These are phyloP conservation scores for Eustoma russellianum DNA, from an alignment of 257 asterid genomes.

Conservation along the genomic window DNA sequence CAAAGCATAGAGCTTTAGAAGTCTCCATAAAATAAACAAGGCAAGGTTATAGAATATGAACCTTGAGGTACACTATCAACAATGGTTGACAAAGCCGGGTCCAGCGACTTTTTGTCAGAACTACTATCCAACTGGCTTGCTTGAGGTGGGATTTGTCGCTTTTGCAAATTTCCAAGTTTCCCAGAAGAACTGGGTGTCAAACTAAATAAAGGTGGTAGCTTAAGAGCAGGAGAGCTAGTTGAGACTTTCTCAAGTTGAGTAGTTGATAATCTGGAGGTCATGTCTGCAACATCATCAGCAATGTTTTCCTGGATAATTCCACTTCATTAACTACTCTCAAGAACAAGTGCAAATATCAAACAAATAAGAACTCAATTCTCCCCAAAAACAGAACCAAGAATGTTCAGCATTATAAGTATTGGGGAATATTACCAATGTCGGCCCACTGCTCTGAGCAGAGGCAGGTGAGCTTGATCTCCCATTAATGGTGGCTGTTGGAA, in stretches of 20 bases:
- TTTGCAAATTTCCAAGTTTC: conserved; percentile 66
- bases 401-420: conserved; percentile 9
- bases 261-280: conserved; percentile 67
- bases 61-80: conserved; percentile 50
- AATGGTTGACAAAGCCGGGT: conserved; percentile 35
- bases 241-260: conserved; percentile 72
- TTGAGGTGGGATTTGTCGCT: conserved; percentile 50
- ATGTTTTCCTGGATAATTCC: conserved; percentile 52
- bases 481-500: conserved; percentile 38
- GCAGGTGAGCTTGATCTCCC: conserved; percentile 59
- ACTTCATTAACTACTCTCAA: conserved; percentile 11
- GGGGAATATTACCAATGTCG: conserved; percentile 41
- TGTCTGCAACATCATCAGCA: conserved; percentile 57
- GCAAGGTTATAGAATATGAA: conserved; percentile 19
- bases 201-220: conserved; percentile 94
- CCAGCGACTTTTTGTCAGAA: conserved; percentile 41
- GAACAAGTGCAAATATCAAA: conserved; percentile 14
- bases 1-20: conserved; percentile 4
- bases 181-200: conserved; percentile 80
- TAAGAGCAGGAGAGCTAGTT: conserved; percentile 71
- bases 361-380: not conserved
- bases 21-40: not conserved
- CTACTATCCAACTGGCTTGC: conserved; percentile 40
- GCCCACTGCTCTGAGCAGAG: conserved; percentile 72
- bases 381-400: conserved; percentile 1